Evolutionary conservation across 2,329 filamentous ascomycete species (phyloP), one percentile per base, ranked within the genome.

Genomic region (Phyllosticta ampelicida): DNA sequence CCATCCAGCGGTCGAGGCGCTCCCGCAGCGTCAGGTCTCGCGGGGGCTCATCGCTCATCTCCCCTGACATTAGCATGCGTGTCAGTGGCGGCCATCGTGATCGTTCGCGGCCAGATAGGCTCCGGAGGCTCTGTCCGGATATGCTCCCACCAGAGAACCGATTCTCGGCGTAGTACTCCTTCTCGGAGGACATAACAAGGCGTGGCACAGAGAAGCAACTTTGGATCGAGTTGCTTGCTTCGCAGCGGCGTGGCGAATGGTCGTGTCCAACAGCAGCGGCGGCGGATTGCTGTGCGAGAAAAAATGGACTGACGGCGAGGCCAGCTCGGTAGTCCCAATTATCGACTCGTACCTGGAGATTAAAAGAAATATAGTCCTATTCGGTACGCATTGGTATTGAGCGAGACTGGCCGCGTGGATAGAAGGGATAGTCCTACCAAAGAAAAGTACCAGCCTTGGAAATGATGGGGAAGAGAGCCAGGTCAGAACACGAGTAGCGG

Each of bases 1-100:
- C 86, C 88, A 94, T 91, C 89, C 89, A 94, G 63, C 85, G 79
- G 71, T 91, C 86, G 68, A 92, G 86, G 69, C 82, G 86, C 71
- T 92, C 86, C 67, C 82, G 80, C 62, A 81, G 72, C 21, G 82
- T 83, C 65, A 92, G 75, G 59, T 85, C 80, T 68, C 84, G 84
- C 64, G 86, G 84, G 66, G 77, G 81, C 69, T 90, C 86, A 66
- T 85, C 84, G 57, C 84, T 89, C 82, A 91, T 87, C 75, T 90
- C 86, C 54, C 88, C 87, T 58, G 88, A 90, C 70, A 91, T 80
- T 69, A 94, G 76, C 86, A 92, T 89, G 63, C 87, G 83, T 61
- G 87, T 89, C 58, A 94, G 79, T 16, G 88, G 87, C 61, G 89
- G 88, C 84, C 87, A 90, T 86, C 88, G 81, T 70, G 87, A 83